Percentiles rank a stretch among this genome's conserved stretches.
Evolutionary conservation across 441 rosid species (phyloP).

Genomic region (Omphalea diandra): DNA sequence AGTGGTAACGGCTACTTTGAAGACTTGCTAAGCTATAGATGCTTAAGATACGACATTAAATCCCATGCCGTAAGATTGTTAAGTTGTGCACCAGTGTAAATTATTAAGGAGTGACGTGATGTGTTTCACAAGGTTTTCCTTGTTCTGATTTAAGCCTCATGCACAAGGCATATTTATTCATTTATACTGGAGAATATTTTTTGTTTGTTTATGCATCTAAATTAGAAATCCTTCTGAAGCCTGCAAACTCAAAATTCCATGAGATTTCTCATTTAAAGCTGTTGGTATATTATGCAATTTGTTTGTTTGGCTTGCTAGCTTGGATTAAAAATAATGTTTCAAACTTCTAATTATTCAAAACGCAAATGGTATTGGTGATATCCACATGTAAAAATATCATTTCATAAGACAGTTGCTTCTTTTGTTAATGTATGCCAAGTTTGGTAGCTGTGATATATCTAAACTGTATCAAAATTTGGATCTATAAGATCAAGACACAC

Average conservation of each 20-base stretch:
- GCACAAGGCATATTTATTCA: background rate
- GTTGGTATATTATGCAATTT: conserved; percentile 3
- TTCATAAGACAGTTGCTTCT: background rate
- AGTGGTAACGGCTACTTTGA: background rate
- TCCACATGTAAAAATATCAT: background rate
- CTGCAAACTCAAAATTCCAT: no score
- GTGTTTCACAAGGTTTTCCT: background rate
- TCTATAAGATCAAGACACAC: background rate
- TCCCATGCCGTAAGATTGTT: background rate
- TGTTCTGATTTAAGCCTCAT: background rate
- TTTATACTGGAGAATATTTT: background rate
- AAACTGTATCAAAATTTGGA: background rate
- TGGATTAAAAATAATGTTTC: background rate
- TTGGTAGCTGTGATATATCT: no score
- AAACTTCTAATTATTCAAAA: background rate
- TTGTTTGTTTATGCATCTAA: background rate
- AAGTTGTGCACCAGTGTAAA: background rate
- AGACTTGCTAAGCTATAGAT: background rate
- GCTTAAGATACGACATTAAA: background rate
- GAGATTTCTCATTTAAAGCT: background rate
- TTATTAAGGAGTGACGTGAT: background rate
- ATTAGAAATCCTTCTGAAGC: background rate
- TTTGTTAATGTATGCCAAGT: background rate
- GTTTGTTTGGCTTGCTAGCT: background rate
- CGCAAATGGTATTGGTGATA: no score